Percentiles rank a stretch among this genome's conserved stretches.
Evolutionary conservation across 2,329 filamentous ascomycete species (phyloP).

Genomic region (Chaetomiaceae sp.): DNA sequence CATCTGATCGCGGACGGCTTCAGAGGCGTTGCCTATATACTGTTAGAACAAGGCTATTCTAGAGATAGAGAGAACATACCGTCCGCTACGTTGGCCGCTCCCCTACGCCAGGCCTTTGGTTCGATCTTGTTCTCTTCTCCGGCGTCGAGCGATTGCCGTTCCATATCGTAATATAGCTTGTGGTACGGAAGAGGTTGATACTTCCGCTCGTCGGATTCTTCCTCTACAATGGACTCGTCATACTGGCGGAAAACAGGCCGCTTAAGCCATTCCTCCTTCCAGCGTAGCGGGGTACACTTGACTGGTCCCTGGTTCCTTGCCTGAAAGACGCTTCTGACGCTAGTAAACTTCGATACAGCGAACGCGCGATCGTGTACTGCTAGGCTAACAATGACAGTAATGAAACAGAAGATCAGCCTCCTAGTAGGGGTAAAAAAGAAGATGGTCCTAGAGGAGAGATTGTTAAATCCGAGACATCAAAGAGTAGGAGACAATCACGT

Average conservation of each 20-base stretch:
- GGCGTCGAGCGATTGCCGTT: conserved; percentile 24
- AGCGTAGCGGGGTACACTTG: conserved; percentile 22
- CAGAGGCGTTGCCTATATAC: conserved; percentile 24
- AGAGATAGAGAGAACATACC: conserved; percentile 18
- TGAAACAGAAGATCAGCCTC: conserved; percentile 27
- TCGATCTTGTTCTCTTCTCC: conserved; percentile 10
- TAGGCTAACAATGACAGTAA: conserved; percentile 24
- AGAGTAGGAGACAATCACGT: background rate
- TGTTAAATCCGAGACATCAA: background rate
- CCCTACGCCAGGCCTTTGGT: conserved; percentile 23
- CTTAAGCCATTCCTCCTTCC: conserved; percentile 30
- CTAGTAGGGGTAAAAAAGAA: conserved; percentile 30
- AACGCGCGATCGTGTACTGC: conserved; percentile 29
- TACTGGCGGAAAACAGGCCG: conserved; percentile 26
- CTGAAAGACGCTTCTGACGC: conserved; percentile 19
- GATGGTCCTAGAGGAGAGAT: conserved; percentile 25
- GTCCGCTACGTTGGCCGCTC: conserved; percentile 22
- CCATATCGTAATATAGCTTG: conserved; percentile 29
- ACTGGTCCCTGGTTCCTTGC: conserved; percentile 19
- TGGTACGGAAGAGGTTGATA: conserved; percentile 24
- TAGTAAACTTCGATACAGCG: conserved; percentile 25
- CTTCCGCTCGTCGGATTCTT: conserved; percentile 9
- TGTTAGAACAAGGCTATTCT: conserved; percentile 3
- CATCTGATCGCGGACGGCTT: conserved; percentile 28
- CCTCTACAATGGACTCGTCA: background rate